Conservation (phyloP, 2,329 filamentous ascomycete species). For the Cryphonectria nitschkei region DNA sequence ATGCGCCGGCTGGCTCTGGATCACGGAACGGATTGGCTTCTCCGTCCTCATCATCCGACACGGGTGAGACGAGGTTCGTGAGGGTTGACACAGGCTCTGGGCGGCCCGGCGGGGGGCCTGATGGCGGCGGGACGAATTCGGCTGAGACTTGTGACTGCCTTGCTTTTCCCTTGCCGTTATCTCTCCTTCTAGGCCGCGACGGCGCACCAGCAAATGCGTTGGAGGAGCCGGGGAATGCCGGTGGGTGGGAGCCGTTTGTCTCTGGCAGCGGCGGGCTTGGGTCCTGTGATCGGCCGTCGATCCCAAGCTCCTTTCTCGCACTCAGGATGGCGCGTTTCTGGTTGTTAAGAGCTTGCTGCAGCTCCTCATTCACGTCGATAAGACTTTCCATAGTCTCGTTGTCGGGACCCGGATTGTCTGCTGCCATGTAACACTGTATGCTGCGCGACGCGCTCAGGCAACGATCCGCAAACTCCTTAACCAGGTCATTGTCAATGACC, state of each 20-base stretch:
- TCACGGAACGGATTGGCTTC: constrained; percentile 33
- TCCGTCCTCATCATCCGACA: constrained; percentile 32
- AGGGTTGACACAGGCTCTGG: constrained; percentile 5
- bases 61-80: constrained; percentile 24
- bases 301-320: constrained; percentile 59
- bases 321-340: constrained; percentile 80
- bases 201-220: constrained; percentile 26
- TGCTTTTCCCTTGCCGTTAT: constrained; percentile 36
- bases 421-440: constrained; percentile 84
- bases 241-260: constrained; percentile 30
- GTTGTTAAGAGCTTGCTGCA: constrained; percentile 79
- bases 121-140: constrained; percentile 22
- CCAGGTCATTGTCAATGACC: constrained; percentile 80
- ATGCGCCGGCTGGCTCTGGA: constrained; percentile 29
- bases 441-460: constrained; percentile 80
- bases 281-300: constrained; percentile 38
- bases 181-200: constrained; percentile 18
- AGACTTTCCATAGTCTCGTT: constrained; percentile 92
- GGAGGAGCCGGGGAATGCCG: constrained; percentile 15
- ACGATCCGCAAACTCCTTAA: constrained; percentile 88
- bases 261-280: constrained; percentile 35
- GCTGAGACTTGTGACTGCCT: constrained; percentile 27
- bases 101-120: constrained; percentile 16
- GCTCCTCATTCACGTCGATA: constrained; percentile 92
- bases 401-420: constrained; percentile 79